A percentile compares a stretch with the other conserved stretches of the same genome.
phyloP scores from a whole-genome alignment of 2,329 filamentous ascomycete species.

The Trichoderma guizhouense region DNA sequence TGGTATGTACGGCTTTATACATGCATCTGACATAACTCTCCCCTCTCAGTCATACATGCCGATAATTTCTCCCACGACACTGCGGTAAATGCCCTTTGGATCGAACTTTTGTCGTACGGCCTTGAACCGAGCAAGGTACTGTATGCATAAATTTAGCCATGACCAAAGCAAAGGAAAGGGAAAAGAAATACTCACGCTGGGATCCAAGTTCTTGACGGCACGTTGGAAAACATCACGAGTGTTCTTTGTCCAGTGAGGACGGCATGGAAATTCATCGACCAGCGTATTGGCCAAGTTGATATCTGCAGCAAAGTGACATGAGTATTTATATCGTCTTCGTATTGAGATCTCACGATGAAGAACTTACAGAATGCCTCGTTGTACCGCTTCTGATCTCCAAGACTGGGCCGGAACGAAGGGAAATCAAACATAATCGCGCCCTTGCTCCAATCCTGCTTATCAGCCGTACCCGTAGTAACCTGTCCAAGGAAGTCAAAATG shows the following conservation, averaged over 20 bases:
- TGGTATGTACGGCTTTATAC: background rate
- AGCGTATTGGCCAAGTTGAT: slow-evolving; percentile 44
- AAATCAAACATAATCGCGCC: slow-evolving; percentile 55
- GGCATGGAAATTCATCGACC: slow-evolving; percentile 48
- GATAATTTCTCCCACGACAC: slow-evolving; percentile 47
- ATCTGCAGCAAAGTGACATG: slow-evolving; percentile 27
- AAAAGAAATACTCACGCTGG: slow-evolving; percentile 31
- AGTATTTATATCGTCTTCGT: background rate
- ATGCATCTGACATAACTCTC: background rate
- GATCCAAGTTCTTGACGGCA: slow-evolving; percentile 46
- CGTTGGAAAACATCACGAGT: slow-evolving; percentile 45
- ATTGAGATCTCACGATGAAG: slow-evolving; percentile 16
- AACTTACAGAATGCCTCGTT: slow-evolving; percentile 48
- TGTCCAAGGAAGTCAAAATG: slow-evolving; percentile 50
- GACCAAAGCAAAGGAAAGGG: background rate
- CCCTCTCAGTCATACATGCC: slow-evolving; percentile 37
- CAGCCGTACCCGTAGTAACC: slow-evolving; percentile 45
- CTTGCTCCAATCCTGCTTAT: slow-evolving; percentile 45
- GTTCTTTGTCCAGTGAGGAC: slow-evolving; percentile 55
- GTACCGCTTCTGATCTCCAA: slow-evolving; percentile 45
- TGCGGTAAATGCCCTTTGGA: slow-evolving; percentile 45
- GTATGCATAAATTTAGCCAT: background rate
- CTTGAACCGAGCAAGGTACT: slow-evolving; percentile 47
- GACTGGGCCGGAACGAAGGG: slow-evolving; percentile 43
- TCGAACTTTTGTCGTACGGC: slow-evolving; percentile 46